Evolutionary conservation across 495 filamentous ascomycete genomes (phyloP), one percentile per base, ranked within the genome.

Genomic region (Chaetomium tenue): DNA sequence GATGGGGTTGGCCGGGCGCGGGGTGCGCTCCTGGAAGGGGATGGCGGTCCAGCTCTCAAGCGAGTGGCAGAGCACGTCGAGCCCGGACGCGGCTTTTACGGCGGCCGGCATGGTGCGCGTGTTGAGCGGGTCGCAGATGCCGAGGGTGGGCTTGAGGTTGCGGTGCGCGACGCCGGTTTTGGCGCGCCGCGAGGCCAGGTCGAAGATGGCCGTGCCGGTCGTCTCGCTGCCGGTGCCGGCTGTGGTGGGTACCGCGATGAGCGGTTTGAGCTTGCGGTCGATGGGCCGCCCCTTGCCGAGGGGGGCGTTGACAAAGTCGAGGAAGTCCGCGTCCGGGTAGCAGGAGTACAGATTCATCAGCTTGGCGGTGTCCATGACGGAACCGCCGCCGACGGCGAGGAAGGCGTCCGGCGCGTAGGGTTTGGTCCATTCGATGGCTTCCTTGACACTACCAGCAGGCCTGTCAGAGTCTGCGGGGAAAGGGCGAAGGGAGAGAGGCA

Each of bases 301-400:
- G 0, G 94, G 94, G 1, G 93, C 93, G 72, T 98, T 98, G 74
- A 98, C 94, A 71, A 98, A 98, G 79, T 98, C 94, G 16, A 98
- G 78, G 72, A 98, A 96, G 63, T 93, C 89, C 26, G 92, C 91
- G 7, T 95, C 86, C 0, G 92, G 92, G 76, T 87, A 95, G 72
- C 84, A 87, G 0, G 87, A 89, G 77, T 97, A 98, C 1, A 98
- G 85, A 74, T 98, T 98, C 91, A 98, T 97, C 26, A 98, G 82
- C 78, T 98, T 98, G 40, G 94, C 93, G 0, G 94, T 98, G 78
- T 98, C 94, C 69, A 98, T 98, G 44, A 97, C 90, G 23, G 87
- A 90, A 23, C 89, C 89, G 58, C 89, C 87, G 68, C 94, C 94
- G 13, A 98, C 93, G 23, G 94, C 94, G 3, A 98, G 82, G 73